A percentile compares a stretch with the other conserved stretches of the same genome.
These are phyloP conservation scores for Corylus avellana DNA, from an alignment of 306 rosid genomes.

Conservation along the genomic window DNA sequence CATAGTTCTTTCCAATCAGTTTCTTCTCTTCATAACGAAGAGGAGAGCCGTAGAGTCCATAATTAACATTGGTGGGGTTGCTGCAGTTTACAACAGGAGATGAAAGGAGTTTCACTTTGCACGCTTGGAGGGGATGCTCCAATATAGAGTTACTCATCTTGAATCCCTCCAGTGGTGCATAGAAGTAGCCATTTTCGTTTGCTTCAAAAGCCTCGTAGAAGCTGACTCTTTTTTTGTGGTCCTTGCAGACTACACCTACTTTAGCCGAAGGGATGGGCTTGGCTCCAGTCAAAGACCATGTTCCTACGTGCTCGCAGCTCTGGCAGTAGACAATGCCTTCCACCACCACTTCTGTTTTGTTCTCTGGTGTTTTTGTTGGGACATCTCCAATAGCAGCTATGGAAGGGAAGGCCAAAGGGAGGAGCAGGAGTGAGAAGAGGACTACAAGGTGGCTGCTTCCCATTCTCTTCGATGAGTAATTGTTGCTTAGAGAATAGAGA, in stretches of 20 bases:
- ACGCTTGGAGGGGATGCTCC: constrained; percentile 81
- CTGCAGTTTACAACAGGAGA: constrained; percentile 63
- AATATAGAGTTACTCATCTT: constrained; percentile 40
- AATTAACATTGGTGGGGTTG: constrained; percentile 63
- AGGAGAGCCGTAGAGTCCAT: constrained; percentile 66
- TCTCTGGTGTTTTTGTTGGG: constrained; percentile 14
- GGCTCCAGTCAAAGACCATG: constrained; percentile 74
- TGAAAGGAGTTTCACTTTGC: constrained; percentile 71
- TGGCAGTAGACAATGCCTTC: constrained; percentile 88
- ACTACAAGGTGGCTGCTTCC: constrained; percentile 36
- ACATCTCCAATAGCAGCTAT: constrained; percentile 16
- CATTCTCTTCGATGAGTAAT: constrained; percentile 40
- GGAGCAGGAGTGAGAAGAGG: constrained; percentile 44
- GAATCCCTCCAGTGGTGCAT: constrained; percentile 68
- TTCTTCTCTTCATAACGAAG: constrained; percentile 72
- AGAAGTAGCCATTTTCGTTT: constrained; percentile 65
- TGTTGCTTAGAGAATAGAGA: constrained; percentile 19
- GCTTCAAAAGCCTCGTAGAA: constrained; percentile 78
- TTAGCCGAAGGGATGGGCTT: constrained; percentile 67
- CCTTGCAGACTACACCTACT: constrained; percentile 83
- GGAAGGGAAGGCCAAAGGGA: constrained; percentile 40
- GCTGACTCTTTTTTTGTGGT: constrained; percentile 52
- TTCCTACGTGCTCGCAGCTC: constrained; percentile 67
- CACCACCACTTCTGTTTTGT: constrained; percentile 56
- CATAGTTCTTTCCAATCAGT: constrained; percentile 51